Evolutionary conservation across 2,329 filamentous ascomycete species (phyloP).

Genomic region (Mariannaea elegans): DNA sequence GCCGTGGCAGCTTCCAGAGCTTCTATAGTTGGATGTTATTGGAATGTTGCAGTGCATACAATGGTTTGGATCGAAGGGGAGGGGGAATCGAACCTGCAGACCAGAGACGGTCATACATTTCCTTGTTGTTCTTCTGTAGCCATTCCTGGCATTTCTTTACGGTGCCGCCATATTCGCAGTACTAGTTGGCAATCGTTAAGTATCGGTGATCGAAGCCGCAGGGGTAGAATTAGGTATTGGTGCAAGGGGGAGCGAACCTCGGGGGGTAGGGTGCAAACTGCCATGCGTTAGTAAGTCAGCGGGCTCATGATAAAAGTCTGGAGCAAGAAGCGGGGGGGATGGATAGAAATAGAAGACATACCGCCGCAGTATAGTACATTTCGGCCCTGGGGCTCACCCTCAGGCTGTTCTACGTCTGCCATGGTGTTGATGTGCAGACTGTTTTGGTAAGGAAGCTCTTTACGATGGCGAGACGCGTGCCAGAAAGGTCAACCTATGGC

Average conservation of each 20-base stretch:
- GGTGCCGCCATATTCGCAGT: conserved; percentile 98
- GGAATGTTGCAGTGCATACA: conserved; percentile 3
- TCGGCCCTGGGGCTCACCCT: conserved; percentile 60
- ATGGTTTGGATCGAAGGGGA: not conserved
- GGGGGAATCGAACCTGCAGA: conserved; percentile 72
- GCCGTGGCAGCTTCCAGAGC: conserved; percentile 85
- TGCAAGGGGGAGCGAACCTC: conserved; percentile 58
- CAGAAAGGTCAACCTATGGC: conserved; percentile 40
- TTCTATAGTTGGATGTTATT: conserved; percentile 58
- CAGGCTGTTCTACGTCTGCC: conserved; percentile 62
- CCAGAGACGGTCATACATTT: conserved; percentile 82
- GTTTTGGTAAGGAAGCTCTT: conserved; percentile 28
- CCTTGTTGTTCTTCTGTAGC: conserved; percentile 79
- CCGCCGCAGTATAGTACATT: conserved; percentile 67
- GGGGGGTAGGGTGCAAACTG: conserved; percentile 72
- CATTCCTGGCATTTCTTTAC: conserved; percentile 98
- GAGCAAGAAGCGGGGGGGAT: not conserved
- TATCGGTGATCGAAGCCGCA: conserved; percentile 23
- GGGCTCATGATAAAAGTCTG: too few relatives aligned
- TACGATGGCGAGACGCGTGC: conserved; percentile 42
- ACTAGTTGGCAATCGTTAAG: conserved; percentile 65
- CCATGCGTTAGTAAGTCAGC: conserved; percentile 7
- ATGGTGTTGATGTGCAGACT: conserved; percentile 49
- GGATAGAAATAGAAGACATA: conserved; percentile 48
- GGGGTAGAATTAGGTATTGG: conserved; percentile 12